A percentile compares a stretch with the other conserved stretches of the same genome.
These are phyloP conservation scores for Phytophthora aleatoria DNA, from an alignment of 352 stramenopile species.

Conservation along the genomic window DNA sequence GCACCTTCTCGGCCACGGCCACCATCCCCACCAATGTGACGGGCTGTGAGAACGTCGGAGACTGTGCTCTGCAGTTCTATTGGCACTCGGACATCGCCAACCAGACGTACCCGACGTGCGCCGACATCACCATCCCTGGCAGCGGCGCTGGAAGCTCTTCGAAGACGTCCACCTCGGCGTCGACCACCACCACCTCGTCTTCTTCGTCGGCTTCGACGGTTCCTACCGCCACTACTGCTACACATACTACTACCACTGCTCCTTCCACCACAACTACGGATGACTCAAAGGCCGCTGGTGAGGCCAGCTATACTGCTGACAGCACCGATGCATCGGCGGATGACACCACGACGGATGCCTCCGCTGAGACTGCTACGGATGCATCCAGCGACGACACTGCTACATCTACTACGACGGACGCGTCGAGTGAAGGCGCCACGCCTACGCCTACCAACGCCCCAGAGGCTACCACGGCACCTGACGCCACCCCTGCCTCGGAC, in stretches of 20 bases:
- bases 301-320: conserved; percentile 13
- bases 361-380: not conserved
- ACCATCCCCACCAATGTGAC: conserved; percentile 45
- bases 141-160: conserved; percentile 16
- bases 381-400: not conserved
- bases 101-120: conserved; percentile 47
- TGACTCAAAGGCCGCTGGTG: conserved; percentile 17
- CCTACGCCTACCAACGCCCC: conserved; percentile 4
- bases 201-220: conserved; percentile 4
- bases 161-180: conserved; percentile 1
- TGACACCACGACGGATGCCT: not conserved
- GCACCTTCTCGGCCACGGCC: conserved; percentile 42
- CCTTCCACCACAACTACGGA: conserved; percentile 15
- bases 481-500: not conserved
- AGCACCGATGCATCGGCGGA: conserved; percentile 1
- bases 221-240: conserved; percentile 5
- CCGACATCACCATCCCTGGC: conserved; percentile 40
- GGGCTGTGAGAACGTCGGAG: conserved; percentile 41
- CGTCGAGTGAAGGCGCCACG: not conserved
- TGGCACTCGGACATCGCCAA: conserved; percentile 45
- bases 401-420: conserved; percentile 8
- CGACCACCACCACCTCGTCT: conserved; percentile 1
- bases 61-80: conserved; percentile 49
- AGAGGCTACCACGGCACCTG: conserved; percentile 10
- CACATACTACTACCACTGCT: conserved; percentile 6